Percentiles rank a stretch among this genome's conserved stretches.
These are phyloP conservation scores for Fusarium circinatum DNA, from an alignment of 2,329 filamentous ascomycete species.

Conservation along the genomic window DNA sequence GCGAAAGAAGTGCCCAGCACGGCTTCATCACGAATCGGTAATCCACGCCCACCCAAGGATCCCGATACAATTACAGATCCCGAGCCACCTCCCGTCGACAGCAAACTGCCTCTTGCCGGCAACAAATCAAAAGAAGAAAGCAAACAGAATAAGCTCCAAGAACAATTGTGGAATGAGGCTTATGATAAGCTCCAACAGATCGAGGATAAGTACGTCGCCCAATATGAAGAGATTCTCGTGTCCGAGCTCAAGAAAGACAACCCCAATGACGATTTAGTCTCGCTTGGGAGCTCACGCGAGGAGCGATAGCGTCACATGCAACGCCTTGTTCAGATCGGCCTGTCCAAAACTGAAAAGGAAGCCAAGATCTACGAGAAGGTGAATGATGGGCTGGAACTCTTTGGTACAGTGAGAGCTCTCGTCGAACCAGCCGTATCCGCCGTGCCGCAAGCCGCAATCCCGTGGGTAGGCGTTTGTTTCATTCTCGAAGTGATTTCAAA, in stretches of 20 bases:
- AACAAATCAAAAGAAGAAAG: background rate
- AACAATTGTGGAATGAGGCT: background rate
- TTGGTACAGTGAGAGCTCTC: background rate
- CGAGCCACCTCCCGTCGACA: background rate
- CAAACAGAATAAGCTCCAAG: background rate
- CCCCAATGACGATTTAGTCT: background rate
- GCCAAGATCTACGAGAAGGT: background rate
- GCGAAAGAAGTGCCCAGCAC: background rate
- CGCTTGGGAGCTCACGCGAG: background rate
- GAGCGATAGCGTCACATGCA: background rate
- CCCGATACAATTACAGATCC: background rate
- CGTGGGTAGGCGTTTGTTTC: background rate
- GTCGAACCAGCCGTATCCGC: background rate
- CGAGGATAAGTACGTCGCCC: background rate
- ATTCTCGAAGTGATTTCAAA: too few relatives aligned
- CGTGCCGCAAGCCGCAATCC: background rate
- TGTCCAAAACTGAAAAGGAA: background rate
- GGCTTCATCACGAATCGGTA: accelerated
- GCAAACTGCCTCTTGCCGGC: background rate
- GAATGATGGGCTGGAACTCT: background rate
- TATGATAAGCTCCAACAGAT: background rate
- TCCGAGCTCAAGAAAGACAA: background rate
- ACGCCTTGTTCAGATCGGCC: background rate
- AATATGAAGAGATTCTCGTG: background rate
- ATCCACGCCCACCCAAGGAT: background rate